phyloP scores from a whole-genome alignment of 2,329 filamentous ascomycete genomes.

The Ophiocordyceps camponoti-saundersi region DNA sequence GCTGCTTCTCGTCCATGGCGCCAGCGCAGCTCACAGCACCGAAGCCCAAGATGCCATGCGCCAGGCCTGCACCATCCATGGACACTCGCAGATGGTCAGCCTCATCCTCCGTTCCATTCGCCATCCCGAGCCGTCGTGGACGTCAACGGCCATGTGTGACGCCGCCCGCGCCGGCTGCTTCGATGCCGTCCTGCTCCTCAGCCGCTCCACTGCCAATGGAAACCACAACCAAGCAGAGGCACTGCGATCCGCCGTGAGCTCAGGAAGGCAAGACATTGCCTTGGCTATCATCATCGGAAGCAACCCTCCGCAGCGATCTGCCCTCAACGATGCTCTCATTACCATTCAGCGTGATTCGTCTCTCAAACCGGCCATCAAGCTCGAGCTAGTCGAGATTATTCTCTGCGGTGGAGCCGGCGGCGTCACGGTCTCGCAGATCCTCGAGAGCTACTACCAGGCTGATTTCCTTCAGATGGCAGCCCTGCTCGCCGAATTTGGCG shows the following conservation, averaged over 20 bases:
- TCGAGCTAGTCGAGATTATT: conserved; percentile 35
- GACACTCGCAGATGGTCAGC: conserved; percentile 26
- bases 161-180: conserved; percentile 31
- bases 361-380: conserved; percentile 29
- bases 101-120: conserved; percentile 32
- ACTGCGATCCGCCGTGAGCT: conserved; percentile 29
- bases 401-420: conserved; percentile 41
- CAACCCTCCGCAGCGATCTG: conserved; percentile 29
- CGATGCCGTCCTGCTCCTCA: conserved; percentile 31
- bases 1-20: conserved; percentile 32
- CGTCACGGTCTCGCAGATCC: conserved; percentile 26
- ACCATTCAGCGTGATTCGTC: conserved; percentile 26
- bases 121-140: conserved; percentile 21
- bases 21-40: conserved; percentile 25
- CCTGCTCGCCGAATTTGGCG: conserved; percentile 34
- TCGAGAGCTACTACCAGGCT: conserved; percentile 29
- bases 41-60: conserved; percentile 37
- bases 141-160: conserved; percentile 34
- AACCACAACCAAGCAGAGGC: conserved; percentile 34
- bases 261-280: conserved; percentile 33
- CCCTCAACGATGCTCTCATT: conserved; percentile 32
- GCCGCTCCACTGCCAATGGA: conserved; percentile 34
- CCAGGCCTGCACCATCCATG: conserved; percentile 28
- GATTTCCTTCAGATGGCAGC: conserved; percentile 37
- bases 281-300: conserved; percentile 36